Evolutionary conservation across 768 basidiomycete species (phyloP).

Genomic region (Saitozyma sp.): DNA sequence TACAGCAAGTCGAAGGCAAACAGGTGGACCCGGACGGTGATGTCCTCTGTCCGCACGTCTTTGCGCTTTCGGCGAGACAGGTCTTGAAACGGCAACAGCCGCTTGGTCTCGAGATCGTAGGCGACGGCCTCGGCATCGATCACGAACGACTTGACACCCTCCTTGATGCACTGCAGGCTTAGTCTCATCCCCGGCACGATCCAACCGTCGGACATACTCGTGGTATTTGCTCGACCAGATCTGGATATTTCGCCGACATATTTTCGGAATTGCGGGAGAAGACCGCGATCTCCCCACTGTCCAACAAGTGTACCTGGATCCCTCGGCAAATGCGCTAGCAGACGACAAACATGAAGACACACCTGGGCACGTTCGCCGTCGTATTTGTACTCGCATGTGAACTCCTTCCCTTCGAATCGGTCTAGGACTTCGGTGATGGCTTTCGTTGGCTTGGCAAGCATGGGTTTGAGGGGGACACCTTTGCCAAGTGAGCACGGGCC

Average conservation of each 20-base stretch:
- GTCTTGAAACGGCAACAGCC: constrained; percentile 97
- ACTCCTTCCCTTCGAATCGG: constrained; percentile 88
- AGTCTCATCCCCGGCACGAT: neutral
- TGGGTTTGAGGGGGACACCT: constrained; percentile 89
- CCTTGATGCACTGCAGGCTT: constrained; percentile 72
- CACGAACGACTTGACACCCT: constrained; percentile 81
- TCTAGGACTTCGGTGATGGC: constrained; percentile 97
- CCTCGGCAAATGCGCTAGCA: neutral
- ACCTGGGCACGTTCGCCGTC: constrained; percentile 97
- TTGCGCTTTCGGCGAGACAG: constrained; percentile 91
- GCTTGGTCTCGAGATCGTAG: constrained; percentile 77
- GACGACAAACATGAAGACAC: constrained; percentile 4
- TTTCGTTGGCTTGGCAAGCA: constrained; percentile 99
- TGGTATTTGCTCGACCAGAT: constrained; percentile 91
- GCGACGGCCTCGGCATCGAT: constrained; percentile 97
- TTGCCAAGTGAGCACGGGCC: constrained; percentile 10
- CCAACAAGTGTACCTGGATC: constrained; percentile 74
- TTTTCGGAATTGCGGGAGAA: constrained; percentile 98
- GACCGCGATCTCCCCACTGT: constrained; percentile 79
- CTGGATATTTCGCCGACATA: constrained; percentile 99
- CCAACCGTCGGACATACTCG: constrained; percentile 58
- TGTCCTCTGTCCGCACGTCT: constrained; percentile 96
- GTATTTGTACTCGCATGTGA: constrained; percentile 99
- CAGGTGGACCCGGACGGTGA: constrained; percentile 91
- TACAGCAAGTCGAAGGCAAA: constrained; percentile 97